phyloP scores from a whole-genome alignment of 2,329 filamentous ascomycete genomes.

The Byssoonygena ceratinophila region DNA sequence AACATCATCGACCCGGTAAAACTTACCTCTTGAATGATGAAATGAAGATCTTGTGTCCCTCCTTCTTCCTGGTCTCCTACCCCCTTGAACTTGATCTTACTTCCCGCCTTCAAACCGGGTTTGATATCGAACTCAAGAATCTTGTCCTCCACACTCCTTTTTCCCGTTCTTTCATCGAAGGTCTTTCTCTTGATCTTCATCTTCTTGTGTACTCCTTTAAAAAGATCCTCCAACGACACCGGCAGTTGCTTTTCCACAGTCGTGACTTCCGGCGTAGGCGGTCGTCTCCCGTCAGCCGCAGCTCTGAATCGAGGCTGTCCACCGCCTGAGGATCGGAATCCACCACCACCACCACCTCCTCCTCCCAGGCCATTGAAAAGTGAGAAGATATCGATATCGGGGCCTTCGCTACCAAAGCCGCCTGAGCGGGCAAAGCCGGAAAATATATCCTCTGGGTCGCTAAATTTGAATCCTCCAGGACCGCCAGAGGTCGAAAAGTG shows the following conservation, averaged over 20 bases:
- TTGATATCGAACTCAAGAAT: conserved; percentile 94
- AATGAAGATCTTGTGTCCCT: conserved; percentile 87
- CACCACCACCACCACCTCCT: conserved; percentile 32
- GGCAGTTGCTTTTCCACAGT: conserved; percentile 77
- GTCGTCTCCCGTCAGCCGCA: conserved; percentile 22
- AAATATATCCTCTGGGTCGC: conserved; percentile 74
- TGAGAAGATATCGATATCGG: conserved; percentile 49
- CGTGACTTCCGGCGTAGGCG: conserved; percentile 67
- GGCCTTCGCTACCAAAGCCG: conserved; percentile 44
- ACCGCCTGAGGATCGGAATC: conserved; percentile 19
- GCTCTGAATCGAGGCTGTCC: conserved; percentile 17
- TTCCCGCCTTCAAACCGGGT: conserved; percentile 86
- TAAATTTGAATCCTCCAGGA: conserved; percentile 67
- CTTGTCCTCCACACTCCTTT: conserved; percentile 76
- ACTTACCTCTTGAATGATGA: conserved; percentile 84
- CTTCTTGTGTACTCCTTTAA: conserved; percentile 80
- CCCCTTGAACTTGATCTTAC: conserved; percentile 95
- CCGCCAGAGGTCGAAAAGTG: conserved; percentile 41
- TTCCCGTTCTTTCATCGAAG: conserved; percentile 68
- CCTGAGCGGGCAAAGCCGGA: conserved; percentile 62
- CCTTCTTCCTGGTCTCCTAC: conserved; percentile 98
- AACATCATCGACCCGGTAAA: not conserved
- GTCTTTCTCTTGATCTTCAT: conserved; percentile 97
- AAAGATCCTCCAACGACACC: conserved; percentile 79
- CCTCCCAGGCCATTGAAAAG: conserved; percentile 39